Conservation (phyloP, 495 filamentous ascomycete species). For the Neurospora tetrasperma region DNA sequence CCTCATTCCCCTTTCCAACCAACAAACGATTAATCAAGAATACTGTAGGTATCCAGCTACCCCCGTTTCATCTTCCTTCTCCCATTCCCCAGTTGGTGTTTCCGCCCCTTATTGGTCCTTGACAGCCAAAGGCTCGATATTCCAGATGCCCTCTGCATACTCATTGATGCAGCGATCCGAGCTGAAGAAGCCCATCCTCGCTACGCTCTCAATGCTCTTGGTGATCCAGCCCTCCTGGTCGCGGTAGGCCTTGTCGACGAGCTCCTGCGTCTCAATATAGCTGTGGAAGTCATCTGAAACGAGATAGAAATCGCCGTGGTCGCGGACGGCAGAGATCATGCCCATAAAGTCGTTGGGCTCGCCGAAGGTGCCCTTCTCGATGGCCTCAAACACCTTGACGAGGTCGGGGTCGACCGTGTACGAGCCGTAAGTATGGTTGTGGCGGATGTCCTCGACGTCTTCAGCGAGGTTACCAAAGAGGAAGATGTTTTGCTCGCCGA, state of each 20-base stretch:
- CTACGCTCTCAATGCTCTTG: conserved; percentile 79
- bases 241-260: conserved; percentile 84
- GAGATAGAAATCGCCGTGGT: conserved; percentile 95
- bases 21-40: not conserved
- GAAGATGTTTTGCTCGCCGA: conserved; percentile 94
- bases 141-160: conserved; percentile 97
- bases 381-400: conserved; percentile 68
- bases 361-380: conserved; percentile 69
- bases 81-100: not conserved
- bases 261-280: conserved; percentile 78
- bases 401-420: conserved; percentile 71
- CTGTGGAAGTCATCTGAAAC: conserved; percentile 94
- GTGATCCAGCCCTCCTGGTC: conserved; percentile 85
- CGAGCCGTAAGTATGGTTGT: conserved; percentile 72
- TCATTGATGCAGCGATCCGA: conserved; percentile 95
- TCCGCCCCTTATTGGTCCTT: conserved; percentile 7
- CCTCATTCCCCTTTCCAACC: not conserved
- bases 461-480: conserved; percentile 95
- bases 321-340: conserved; percentile 69
- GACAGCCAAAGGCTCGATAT: conserved; percentile 63
- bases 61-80: not conserved
- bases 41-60: not conserved
- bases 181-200: conserved; percentile 92
- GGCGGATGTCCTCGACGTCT: conserved; percentile 92
- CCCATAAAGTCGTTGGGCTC: conserved; percentile 64